phyloP scores from a whole-genome alignment of 2,329 filamentous ascomycete species.

The Macrophomina pseudophaseolina region DNA sequence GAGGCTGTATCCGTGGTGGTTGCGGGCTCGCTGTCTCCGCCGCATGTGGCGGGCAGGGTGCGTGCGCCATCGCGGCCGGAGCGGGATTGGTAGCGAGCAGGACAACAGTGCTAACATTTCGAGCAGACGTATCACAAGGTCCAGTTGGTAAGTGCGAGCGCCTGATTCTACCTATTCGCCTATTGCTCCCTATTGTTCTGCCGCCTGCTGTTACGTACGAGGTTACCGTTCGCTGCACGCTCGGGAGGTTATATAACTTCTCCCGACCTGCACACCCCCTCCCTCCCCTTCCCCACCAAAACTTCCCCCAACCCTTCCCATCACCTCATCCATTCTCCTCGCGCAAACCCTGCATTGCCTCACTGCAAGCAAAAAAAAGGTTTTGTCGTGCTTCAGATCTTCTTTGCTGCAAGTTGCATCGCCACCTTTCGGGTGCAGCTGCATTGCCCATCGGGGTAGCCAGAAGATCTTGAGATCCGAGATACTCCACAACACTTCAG shows the following conservation, averaged over 20 bases:
- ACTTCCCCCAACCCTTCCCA: neutral
- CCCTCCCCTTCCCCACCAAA: neutral
- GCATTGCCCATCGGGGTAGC: conserved; percentile 1
- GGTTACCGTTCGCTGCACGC: neutral
- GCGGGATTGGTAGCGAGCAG: conserved; percentile 34
- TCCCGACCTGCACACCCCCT: conserved; percentile 8
- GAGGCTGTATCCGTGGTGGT: conserved; percentile 11
- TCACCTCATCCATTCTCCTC: conserved; percentile 10
- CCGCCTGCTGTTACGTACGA: neutral
- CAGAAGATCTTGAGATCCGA: conserved; percentile 8
- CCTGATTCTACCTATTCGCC: neutral
- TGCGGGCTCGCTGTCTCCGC: neutral
- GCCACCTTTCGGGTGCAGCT: conserved; percentile 18
- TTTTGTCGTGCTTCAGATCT: conserved; percentile 4
- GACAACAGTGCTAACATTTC: conserved; percentile 29
- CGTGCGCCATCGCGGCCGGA: conserved; percentile 3
- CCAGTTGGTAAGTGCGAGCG: conserved; percentile 68
- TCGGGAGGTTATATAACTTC: neutral
- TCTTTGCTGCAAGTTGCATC: conserved; percentile 4
- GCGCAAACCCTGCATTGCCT: conserved; percentile 1
- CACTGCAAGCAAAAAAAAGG: neutral
- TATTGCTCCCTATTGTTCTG: neutral
- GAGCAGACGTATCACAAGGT: conserved; percentile 71
- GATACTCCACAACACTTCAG: conserved; percentile 7
- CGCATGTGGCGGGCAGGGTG: conserved; percentile 1